phyloP scores from a whole-genome alignment of 2,329 filamentous ascomycete genomes.

The Pyricularia pennisetigena region DNA sequence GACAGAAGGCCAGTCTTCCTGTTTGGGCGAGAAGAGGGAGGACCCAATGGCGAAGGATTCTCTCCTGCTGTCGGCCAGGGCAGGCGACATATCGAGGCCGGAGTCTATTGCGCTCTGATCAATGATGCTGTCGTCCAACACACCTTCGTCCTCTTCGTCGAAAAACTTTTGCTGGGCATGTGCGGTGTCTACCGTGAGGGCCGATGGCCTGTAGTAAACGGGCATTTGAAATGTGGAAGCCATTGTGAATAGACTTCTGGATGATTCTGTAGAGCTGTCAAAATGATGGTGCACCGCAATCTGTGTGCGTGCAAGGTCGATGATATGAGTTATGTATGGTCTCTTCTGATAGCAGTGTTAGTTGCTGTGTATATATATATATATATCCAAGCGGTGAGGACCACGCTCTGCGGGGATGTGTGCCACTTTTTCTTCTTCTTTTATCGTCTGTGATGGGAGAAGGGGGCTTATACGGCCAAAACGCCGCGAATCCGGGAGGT shows the following conservation, averaged over 20 bases:
- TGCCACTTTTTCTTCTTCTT: slow-evolving; percentile 2
- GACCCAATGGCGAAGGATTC: slow-evolving; percentile 51
- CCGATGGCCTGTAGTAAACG: slow-evolving; percentile 38
- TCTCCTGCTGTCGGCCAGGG: slow-evolving; percentile 51
- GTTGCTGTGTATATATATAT: neutral
- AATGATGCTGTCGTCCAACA: slow-evolving; percentile 51
- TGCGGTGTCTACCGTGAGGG: slow-evolving; percentile 42
- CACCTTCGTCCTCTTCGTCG: slow-evolving; percentile 50
- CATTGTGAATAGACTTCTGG: slow-evolving; percentile 25
- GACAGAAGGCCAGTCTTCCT: slow-evolving; percentile 49
- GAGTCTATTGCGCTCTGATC: slow-evolving; percentile 51
- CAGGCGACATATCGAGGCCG: slow-evolving; percentile 52
- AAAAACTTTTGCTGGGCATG: slow-evolving; percentile 44
- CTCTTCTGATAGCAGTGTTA: neutral
- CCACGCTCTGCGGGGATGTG: neutral
- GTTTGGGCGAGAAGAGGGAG: slow-evolving; percentile 55
- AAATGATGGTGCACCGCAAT: neutral
- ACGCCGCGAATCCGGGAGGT: neutral
- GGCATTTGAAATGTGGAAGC: slow-evolving; percentile 42
- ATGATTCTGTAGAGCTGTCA: neutral
- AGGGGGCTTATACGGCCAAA: neutral
- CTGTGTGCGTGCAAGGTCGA: neutral
- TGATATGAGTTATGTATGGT: neutral
- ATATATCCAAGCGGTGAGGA: slow-evolving; percentile 1
- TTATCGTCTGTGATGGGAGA: neutral